These are phyloP conservation scores for Ogataea pilisensis DNA, from an alignment of 805 yeast genomes.

Conservation along the genomic window DNA sequence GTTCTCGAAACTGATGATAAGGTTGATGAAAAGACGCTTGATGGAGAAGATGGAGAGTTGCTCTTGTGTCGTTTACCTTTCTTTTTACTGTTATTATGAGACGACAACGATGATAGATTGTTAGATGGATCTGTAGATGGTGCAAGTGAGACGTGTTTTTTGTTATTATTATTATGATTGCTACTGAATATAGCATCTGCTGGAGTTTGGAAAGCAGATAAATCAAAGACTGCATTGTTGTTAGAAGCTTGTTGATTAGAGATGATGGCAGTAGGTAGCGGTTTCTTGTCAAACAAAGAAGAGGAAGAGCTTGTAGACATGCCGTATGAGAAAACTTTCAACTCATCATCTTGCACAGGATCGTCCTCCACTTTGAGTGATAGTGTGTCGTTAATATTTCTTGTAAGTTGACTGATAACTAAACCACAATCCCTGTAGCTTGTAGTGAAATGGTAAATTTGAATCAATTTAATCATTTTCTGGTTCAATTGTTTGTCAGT, in stretches of 20 bases:
- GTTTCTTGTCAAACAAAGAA: constrained; percentile 23
- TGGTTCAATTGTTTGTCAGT: constrained; percentile 9
- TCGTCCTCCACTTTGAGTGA: constrained; percentile 10
- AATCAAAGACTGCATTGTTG: constrained; percentile 18
- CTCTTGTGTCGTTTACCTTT: constrained; percentile 21
- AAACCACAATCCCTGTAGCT: constrained; percentile 23
- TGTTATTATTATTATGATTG: not conserved
- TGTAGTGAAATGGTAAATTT: constrained; percentile 13
- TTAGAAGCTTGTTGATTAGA: not conserved
- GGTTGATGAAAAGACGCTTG: constrained; percentile 25
- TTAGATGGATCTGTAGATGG: constrained; percentile 10
- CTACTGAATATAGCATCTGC: constrained; percentile 11
- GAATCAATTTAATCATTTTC: constrained; percentile 16
- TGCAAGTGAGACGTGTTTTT: constrained; percentile 6
- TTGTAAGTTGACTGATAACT: constrained; percentile 15
- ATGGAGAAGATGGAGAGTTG: constrained; percentile 25
- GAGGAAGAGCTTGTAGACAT: constrained; percentile 11
- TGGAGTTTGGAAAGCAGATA: constrained; percentile 28
- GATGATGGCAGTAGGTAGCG: constrained; percentile 1
- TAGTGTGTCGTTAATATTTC: constrained; percentile 18
- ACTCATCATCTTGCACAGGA: constrained; percentile 17
- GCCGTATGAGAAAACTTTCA: constrained; percentile 21
- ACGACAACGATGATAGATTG: constrained; percentile 2
- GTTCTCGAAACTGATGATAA: constrained; percentile 22
- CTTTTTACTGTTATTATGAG: constrained; percentile 5